Evolutionary conservation across 2,329 filamentous ascomycete genomes (phyloP), one percentile per base, ranked within the genome.

Genomic region (Gliomastix tumulicola): DNA sequence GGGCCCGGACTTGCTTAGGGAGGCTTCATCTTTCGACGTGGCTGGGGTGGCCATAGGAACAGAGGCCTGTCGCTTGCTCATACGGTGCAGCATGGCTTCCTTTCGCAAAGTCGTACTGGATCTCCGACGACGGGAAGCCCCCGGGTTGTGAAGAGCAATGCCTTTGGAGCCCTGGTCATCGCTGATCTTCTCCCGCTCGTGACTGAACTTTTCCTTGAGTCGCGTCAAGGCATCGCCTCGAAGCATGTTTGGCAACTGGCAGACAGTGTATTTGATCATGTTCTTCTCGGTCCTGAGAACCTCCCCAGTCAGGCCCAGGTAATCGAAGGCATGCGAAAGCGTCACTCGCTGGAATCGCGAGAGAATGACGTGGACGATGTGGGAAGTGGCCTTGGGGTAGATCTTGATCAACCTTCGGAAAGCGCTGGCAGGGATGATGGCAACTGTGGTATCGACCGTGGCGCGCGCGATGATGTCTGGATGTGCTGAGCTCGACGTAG

Each of bases 391-490:
- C 63, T 94, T 94, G 9, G 92, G 92, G 49, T 97, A 98, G 18
- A 96, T 82, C 52, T 87, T 80, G 35, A 94, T 98, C 36, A 98
- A 68, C 8, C 94, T 81, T 36, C 88, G 80, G 50, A 98, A 98
- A 4, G 92, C 94, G 54, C 88, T 95, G 1, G 92, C 92, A 2
- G 94, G 94, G 39, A 98, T 98, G 44, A 98, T 94, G 6, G 92
- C 92, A 59, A 98, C 96, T 0, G 94, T 98, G 0, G 92, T 98
- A 55, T 98, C 94, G 18, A 94, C 84, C 13, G 88, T 94, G 6
- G 92, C 92, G 45, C 92, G 77, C n/a, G 90, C 92, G 45, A 98
- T 88, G 43, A 98, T 92, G 53, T 98, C 92, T 10, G 92, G 92
- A 60, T 98, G 92, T 0, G 87, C 88, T 12, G 92, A 97, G 45